Evolutionary conservation across 257 asterid species (phyloP).

Genomic region (Ajuga chamaepitys): DNA sequence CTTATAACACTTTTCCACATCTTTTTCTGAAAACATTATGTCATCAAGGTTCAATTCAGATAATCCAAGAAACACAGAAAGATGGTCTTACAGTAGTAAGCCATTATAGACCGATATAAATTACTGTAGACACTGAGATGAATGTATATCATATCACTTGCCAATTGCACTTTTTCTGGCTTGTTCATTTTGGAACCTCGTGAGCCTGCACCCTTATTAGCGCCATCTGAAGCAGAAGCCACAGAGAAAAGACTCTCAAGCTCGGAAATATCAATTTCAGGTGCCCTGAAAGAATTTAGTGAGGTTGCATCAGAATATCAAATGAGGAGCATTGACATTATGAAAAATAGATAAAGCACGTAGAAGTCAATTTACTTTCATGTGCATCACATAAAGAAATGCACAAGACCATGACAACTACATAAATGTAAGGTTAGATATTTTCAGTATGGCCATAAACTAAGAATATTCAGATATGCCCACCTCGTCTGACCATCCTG

Average conservation of each 20-base stretch:
- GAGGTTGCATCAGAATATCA: slow-evolving; percentile 25
- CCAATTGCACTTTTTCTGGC: slow-evolving; percentile 97
- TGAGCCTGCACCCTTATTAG: slow-evolving; percentile 57
- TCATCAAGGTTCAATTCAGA: neutral
- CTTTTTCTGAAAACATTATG: neutral
- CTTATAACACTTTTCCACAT: neutral
- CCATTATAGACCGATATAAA: neutral
- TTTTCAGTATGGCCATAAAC: slow-evolving; percentile 4
- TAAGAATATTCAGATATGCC: slow-evolving; percentile 18
- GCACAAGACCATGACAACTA: neutral
- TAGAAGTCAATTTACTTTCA: neutral
- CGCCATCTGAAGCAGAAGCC: slow-evolving; percentile 83
- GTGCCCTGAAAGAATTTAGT: slow-evolving; percentile 52
- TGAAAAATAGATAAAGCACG: neutral
- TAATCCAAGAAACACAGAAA: slow-evolving; percentile 1
- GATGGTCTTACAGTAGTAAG: slow-evolving; percentile 7
- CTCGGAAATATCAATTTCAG: slow-evolving; percentile 94
- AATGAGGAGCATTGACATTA: neutral
- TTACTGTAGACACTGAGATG: slow-evolving; percentile 7
- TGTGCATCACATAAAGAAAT: neutral
- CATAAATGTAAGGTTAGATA: neutral
- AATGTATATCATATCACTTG: slow-evolving; percentile 32
- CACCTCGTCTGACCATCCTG: slow-evolving; percentile 77
- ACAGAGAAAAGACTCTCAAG: slow-evolving; percentile 96
- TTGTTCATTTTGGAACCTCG: slow-evolving; percentile 83